Evolutionary conservation across 1,139 yeast genomes (phyloP).

Genomic region (Diutina mesorugosa): DNA sequence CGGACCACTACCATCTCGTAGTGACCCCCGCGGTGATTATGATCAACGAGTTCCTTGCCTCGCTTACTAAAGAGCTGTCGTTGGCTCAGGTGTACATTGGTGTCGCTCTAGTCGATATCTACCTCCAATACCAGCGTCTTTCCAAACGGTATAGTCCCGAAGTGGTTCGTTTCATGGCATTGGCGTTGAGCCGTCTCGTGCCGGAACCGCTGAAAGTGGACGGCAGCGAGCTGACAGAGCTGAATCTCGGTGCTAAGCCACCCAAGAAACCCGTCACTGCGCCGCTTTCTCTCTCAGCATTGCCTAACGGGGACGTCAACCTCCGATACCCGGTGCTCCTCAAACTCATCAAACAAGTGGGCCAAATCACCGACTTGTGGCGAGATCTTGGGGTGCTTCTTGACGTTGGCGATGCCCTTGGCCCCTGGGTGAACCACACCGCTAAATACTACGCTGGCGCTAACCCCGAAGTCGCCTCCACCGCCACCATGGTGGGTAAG

Average conservation of each 20-base stretch:
- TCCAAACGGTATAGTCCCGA: constrained; percentile 82
- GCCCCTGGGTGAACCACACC: constrained; percentile 21
- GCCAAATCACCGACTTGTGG: constrained; percentile 33
- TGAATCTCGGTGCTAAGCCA: not conserved
- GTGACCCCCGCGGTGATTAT: constrained; percentile 74
- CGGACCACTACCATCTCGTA: constrained; percentile 89
- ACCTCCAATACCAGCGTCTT: constrained; percentile 61
- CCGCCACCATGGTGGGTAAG: constrained; percentile 36
- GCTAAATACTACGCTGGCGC: constrained; percentile 20
- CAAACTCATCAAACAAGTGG: constrained; percentile 15
- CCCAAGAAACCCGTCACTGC: not conserved
- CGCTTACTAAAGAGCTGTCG: constrained; percentile 17
- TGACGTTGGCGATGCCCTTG: constrained; percentile 39
- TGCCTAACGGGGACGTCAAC: not conserved
- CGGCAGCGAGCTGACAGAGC: not conserved
- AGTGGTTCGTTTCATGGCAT: constrained; percentile 45
- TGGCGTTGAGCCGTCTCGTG: constrained; percentile 11
- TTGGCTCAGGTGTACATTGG: not conserved
- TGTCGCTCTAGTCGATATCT: constrained; percentile 48
- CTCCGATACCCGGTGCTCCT: not conserved
- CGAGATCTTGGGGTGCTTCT: constrained; percentile 50
- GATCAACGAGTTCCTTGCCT: constrained; percentile 52
- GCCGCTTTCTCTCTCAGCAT: not conserved
- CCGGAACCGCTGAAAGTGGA: not conserved
- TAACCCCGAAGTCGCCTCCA: constrained; percentile 16